phyloP scores from a whole-genome alignment of 192 early-diverging fungal species.

The Funneliformis mosseae region DNA sequence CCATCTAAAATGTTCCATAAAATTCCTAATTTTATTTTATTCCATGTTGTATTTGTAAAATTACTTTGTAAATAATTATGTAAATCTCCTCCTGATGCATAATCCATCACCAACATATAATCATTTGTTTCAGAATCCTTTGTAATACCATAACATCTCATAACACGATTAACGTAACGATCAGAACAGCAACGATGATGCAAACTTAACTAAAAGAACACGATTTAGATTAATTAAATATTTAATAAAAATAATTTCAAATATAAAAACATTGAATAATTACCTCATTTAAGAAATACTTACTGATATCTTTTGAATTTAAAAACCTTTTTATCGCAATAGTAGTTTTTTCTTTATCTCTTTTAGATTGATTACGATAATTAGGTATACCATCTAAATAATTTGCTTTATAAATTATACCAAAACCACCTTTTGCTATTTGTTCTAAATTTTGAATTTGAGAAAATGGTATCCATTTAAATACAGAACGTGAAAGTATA shows the following conservation, averaged over 20 bases:
- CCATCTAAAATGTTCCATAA: neutral
- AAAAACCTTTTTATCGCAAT: neutral
- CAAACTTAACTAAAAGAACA: neutral
- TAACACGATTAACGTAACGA: too few species aligned
- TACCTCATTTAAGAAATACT: conserved; percentile 19
- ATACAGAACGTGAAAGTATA: too few species aligned
- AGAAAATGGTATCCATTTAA: neutral
- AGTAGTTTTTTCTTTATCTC: neutral
- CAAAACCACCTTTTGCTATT: neutral
- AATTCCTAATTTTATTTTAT: neutral
- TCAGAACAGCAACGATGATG: neutral
- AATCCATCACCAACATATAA: conserved; percentile 13
- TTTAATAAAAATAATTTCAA: neutral
- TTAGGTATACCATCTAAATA: neutral
- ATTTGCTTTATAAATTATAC: neutral
- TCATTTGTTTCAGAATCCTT: neutral
- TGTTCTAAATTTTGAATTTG: neutral
- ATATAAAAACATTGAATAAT: neutral
- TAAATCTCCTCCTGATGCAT: conserved; percentile 7
- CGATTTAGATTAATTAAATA: neutral
- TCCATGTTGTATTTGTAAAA: conserved; percentile 1
- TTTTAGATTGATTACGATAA: neutral
- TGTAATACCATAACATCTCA: conserved; percentile 3
- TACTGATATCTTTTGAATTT: neutral
- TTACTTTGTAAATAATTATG: neutral